Evolutionary conservation across 768 basidiomycete genomes (phyloP).

Genomic region (Kwoniella heveanensis): DNA sequence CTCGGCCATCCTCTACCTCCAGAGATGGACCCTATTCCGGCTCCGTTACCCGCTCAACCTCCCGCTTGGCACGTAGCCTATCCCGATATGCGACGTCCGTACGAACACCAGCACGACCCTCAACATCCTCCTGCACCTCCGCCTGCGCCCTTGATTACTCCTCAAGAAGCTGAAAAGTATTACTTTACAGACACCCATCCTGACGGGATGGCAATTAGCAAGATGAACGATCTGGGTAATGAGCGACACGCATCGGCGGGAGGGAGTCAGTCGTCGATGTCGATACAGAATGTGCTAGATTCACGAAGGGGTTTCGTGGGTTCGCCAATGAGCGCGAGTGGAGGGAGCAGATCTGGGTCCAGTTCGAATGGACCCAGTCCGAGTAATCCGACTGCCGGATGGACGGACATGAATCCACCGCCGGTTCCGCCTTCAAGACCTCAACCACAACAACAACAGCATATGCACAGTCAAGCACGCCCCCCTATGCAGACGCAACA

Average conservation of each 20-base stretch:
- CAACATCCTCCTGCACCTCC: neutral
- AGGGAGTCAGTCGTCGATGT: neutral
- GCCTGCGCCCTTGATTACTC: neutral
- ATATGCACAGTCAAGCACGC: neutral
- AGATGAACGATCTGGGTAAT: conserved; percentile 6
- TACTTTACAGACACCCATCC: conserved; percentile 9
- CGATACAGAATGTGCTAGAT: conserved; percentile 3
- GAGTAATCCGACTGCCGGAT: conserved; percentile 8
- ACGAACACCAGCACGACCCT: neutral
- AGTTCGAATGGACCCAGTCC: conserved; percentile 16
- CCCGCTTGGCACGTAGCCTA: conserved; percentile 16
- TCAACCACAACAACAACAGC: neutral
- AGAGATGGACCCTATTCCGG: neutral
- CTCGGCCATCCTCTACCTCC: conserved; percentile 9
- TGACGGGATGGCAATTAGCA: neutral
- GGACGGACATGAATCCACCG: neutral
- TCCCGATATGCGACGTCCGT: conserved; percentile 8
- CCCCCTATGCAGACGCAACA: neutral
- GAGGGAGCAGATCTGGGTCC: neutral
- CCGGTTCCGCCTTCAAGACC: neutral
- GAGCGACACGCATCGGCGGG: neutral
- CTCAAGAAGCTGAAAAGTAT: neutral
- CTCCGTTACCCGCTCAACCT: conserved; percentile 2
- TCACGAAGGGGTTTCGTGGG: conserved; percentile 7
- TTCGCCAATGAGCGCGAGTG: conserved; percentile 1